Conservation (phyloP, 805 yeast species). For the Kodamaea kaohsiungensis region DNA sequence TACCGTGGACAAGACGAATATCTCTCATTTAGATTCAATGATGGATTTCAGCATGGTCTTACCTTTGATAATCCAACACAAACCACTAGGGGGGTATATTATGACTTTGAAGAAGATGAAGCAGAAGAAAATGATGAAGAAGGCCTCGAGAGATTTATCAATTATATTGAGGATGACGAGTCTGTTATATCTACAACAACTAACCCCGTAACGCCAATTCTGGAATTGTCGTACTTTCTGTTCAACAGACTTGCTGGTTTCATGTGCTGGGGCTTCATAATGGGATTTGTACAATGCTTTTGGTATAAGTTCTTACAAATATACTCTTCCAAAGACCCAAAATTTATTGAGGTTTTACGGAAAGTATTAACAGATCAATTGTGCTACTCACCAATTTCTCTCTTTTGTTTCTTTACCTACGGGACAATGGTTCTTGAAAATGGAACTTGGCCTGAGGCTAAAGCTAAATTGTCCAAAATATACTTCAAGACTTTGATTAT, state of each 20-base stretch:
- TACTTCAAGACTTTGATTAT: slow-evolving; percentile 67
- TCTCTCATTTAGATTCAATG: slow-evolving; percentile 22
- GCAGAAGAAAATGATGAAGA: slow-evolving; percentile 17
- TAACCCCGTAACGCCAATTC: slow-evolving; percentile 6
- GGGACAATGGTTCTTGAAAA: slow-evolving; percentile 80
- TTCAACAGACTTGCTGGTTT: slow-evolving; percentile 76
- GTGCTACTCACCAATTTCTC: slow-evolving; percentile 83
- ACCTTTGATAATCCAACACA: slow-evolving; percentile 19
- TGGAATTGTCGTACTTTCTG: slow-evolving; percentile 47
- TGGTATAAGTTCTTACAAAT: slow-evolving; percentile 89
- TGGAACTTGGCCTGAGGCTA: slow-evolving; percentile 65
- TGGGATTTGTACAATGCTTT: slow-evolving; percentile 80
- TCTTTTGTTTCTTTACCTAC: slow-evolving; percentile 78
- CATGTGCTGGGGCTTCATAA: slow-evolving; percentile 81
- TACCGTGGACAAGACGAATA: slow-evolving; percentile 24
- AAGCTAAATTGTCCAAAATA: slow-evolving; percentile 61
- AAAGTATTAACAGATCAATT: slow-evolving; percentile 89
- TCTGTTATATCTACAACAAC: neutral
- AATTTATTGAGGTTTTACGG: slow-evolving; percentile 80
- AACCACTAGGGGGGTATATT: slow-evolving; percentile 13
- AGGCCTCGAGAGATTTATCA: slow-evolving; percentile 33
- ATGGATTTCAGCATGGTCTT: slow-evolving; percentile 12
- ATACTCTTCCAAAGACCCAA: slow-evolving; percentile 71
- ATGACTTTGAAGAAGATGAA: slow-evolving; percentile 7
- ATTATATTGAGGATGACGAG: slow-evolving; percentile 32